These are phyloP conservation scores for Fagopyrum homotropicum DNA, from an alignment of 148 eudicot genomes.

Conservation along the genomic window DNA sequence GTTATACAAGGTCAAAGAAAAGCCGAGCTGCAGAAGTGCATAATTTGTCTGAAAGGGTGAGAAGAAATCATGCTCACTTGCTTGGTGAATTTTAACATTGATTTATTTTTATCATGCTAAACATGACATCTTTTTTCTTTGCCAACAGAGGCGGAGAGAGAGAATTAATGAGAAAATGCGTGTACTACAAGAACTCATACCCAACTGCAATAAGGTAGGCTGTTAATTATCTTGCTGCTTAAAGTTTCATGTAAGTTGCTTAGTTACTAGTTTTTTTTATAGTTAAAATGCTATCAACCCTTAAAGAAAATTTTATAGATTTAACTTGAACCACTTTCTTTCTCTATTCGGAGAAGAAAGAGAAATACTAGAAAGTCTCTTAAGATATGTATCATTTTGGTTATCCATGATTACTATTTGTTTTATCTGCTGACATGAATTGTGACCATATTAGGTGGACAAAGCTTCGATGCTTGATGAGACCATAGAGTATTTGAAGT, in stretches of 20 bases:
- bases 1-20: constrained; percentile 66
- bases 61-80: constrained; percentile 2
- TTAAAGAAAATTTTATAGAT: neutral
- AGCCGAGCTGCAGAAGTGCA: constrained; percentile 99
- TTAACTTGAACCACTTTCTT: neutral
- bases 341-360: neutral
- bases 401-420: neutral
- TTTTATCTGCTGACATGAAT: neutral
- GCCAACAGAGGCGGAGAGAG: constrained; percentile 79
- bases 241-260: no score
- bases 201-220: constrained; percentile 84
- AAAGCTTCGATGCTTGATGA: neutral
- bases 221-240: neutral
- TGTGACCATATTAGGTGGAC: neutral
- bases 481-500: constrained; percentile 3
- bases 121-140: neutral
- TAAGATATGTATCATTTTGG: neutral
- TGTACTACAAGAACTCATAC: constrained; percentile 91
- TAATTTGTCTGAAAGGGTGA: constrained; percentile 91
- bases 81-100: neutral
- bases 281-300: no score
- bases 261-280: no score
- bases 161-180: constrained; percentile 97
- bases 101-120: neutral
- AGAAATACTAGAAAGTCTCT: no score